Evolutionary conservation across 331 rosid species (phyloP), one percentile per base, ranked within the genome.

Genomic region (Malus hybrid): DNA sequence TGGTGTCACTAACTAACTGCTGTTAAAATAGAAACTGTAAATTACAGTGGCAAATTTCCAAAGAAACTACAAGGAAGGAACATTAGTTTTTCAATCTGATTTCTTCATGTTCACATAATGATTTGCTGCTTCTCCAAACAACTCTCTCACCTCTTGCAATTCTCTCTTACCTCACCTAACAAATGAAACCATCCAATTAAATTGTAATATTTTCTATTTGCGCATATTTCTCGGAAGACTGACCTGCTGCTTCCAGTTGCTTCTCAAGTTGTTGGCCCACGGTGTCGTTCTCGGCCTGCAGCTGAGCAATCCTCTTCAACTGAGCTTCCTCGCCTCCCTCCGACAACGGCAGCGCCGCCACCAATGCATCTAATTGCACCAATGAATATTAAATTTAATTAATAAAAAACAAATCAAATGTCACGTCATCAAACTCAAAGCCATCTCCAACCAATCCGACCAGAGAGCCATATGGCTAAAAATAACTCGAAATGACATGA

Each of bases 21-120:
- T 42, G 29, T 57, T 20, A 20, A 57, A 57, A 8, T 20, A 57
- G 63, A 57, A 6, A 10, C 24, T 4, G 29, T 20, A 57, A 20
- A 50, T 50, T 2, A 50, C 20, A 6, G 9, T 16, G 56, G 56
- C 19, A 15, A 50, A 50, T 50, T 50, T 20, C 63, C 28, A 20
- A 22, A 7, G 63, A 57, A 22, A 57, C 63, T 3, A 57, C 12
- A 20, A 13, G 46, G 46, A 39, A 20, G 63, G 20, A 6, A 29
- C 66, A 5, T 14, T 24, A 28, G 39, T 18, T 29, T 42, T 28
- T 73, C 77, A 73, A 15, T 62, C 62, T 28, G 46, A 57, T 29
- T 74, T 74, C 62, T 74, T 74, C 77, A 44, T 6, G 77, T 74
- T 73, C 77, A 73, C 46, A 18, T 69, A 73, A 69, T 73, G 77